These are phyloP conservation scores for Globisporangium echinulatum DNA, from an alignment of 352 stramenopile species.

Conservation along the genomic window DNA sequence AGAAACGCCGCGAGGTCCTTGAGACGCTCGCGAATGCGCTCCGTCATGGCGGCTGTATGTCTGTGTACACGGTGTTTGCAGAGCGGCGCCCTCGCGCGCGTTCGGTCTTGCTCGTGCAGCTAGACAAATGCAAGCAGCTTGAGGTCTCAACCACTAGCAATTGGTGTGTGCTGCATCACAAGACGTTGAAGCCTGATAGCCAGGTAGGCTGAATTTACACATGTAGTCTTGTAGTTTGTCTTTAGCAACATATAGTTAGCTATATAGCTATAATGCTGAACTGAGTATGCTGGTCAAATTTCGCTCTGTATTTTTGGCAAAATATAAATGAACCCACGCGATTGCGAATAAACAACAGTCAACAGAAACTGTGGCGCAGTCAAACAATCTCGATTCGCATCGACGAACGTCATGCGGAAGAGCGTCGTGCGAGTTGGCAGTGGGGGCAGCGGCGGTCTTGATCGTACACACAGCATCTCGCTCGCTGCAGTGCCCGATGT, in stretches of 20 bases:
- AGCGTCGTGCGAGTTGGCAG: constrained; percentile 17
- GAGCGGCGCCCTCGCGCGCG: background rate
- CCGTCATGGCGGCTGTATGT: background rate
- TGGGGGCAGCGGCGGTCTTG: background rate
- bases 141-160: no score
- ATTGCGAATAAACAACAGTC: background rate
- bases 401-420: constrained; percentile 2
- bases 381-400: background rate
- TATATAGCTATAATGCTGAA: background rate
- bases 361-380: background rate
- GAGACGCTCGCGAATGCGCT: constrained; percentile 40
- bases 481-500: constrained; percentile 5
- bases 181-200: no score
- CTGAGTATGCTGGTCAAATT: no score
- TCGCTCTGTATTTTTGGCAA: no score
- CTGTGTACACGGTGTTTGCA: background rate
- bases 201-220: no score
- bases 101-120: no score
- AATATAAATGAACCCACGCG: background rate
- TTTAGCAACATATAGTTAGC: no score
- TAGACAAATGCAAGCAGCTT: no score
- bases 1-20: constrained; percentile 59
- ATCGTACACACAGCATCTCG: constrained; percentile 4
- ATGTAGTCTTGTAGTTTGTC: no score
- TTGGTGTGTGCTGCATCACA: no score